A percentile compares a stretch with the other conserved stretches of the same genome.
Conservation (phyloP, 2,329 filamentous ascomycete species). For the Phaeosphaeria sp. region DNA sequence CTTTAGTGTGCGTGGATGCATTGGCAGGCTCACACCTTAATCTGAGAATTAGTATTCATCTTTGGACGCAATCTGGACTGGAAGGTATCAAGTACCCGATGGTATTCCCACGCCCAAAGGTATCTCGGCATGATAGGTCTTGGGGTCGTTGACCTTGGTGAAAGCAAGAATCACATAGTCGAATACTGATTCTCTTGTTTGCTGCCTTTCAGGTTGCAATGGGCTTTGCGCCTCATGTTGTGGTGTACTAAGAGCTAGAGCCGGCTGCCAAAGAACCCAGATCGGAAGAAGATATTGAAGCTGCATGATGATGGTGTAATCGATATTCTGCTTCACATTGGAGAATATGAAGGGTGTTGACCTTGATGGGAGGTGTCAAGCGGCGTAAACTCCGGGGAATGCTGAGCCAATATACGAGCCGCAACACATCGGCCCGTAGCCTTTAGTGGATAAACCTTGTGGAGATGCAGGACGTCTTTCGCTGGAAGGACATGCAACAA, state of each 20-base stretch:
- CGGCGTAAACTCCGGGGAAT: neutral
- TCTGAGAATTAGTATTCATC: neutral
- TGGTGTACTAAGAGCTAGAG: slow-evolving; percentile 12
- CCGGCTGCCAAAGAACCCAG: neutral
- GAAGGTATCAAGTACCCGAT: slow-evolving; percentile 15
- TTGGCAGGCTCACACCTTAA: slow-evolving; percentile 11
- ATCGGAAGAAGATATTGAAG: slow-evolving; percentile 1
- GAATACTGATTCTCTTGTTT: neutral
- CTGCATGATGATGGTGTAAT: slow-evolving; percentile 6
- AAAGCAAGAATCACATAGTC: slow-evolving; percentile 17
- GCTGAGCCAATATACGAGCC: neutral
- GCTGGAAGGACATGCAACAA: neutral
- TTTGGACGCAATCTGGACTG: neutral
- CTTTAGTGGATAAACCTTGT: slow-evolving; percentile 1
- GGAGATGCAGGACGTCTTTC: slow-evolving; percentile 3
- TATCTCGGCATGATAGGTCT: slow-evolving; percentile 20
- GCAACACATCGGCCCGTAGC: neutral
- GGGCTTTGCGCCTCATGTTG: slow-evolving; percentile 11
- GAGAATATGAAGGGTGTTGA: neutral
- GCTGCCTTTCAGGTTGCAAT: slow-evolving; percentile 5
- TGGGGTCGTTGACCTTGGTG: neutral
- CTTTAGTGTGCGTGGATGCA: slow-evolving; percentile 13
- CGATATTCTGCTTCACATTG: neutral
- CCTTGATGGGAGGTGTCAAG: neutral
- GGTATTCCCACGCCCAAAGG: slow-evolving; percentile 17